These are phyloP conservation scores for Cudoniella acicularis DNA, from an alignment of 495 filamentous ascomycete species.

Conservation along the genomic window DNA sequence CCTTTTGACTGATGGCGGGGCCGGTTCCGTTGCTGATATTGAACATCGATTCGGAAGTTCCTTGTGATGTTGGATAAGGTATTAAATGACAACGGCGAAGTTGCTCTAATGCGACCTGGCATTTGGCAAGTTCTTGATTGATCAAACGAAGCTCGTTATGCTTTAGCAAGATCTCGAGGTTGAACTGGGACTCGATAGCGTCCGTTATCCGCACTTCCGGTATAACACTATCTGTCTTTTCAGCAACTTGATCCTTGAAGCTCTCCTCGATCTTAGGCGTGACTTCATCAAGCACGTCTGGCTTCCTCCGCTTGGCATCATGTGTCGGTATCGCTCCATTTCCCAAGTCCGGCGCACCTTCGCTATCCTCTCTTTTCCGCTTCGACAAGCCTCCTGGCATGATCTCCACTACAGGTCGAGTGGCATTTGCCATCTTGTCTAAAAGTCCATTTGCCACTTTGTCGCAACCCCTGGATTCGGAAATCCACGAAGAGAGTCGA, in stretches of 20 bases:
- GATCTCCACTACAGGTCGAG: slow-evolving; percentile 35
- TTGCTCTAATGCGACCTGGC: slow-evolving; percentile 92
- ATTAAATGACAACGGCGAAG: slow-evolving; percentile 87
- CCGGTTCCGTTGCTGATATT: slow-evolving; percentile 71
- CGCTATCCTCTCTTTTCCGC: slow-evolving; percentile 49
- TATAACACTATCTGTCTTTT: slow-evolving; percentile 9
- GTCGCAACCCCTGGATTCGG: slow-evolving; percentile 48
- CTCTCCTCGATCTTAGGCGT: slow-evolving; percentile 6
- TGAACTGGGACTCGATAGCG: slow-evolving; percentile 78
- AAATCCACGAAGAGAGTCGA: slow-evolving; percentile 51
- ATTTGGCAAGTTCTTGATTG: slow-evolving; percentile 94
- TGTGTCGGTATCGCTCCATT: slow-evolving; percentile 10
- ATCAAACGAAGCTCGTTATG: slow-evolving; percentile 91
- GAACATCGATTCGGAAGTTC: slow-evolving; percentile 55
- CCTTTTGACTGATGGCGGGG: slow-evolving; percentile 57
- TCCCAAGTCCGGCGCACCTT: slow-evolving; percentile 1
- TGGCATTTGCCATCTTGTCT: slow-evolving; percentile 23
- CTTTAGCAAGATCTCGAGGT: slow-evolving; percentile 88
- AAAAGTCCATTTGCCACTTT: slow-evolving; percentile 40
- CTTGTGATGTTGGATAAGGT: slow-evolving; percentile 69
- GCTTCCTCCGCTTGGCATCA: slow-evolving; percentile 34
- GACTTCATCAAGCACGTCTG: slow-evolving; percentile 31
- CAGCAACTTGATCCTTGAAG: not conserved
- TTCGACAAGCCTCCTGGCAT: slow-evolving; percentile 46
- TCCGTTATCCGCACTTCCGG: slow-evolving; percentile 53